These are phyloP conservation scores for Millerozyma miso DNA, from an alignment of 805 yeast genomes.

Conservation along the genomic window DNA sequence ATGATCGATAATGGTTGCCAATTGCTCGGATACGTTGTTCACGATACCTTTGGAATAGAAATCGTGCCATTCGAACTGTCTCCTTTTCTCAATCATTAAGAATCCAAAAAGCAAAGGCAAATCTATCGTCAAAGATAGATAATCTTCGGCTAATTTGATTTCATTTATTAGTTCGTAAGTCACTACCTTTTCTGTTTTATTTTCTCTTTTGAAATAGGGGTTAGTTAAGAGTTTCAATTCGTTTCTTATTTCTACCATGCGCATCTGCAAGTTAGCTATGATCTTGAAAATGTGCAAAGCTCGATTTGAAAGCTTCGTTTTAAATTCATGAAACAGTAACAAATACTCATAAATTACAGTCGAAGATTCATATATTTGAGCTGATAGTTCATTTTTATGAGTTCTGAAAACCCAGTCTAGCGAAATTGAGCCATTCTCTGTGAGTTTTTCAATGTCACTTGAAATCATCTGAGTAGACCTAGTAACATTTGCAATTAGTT, in stretches of 20 bases:
- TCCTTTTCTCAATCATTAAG: conserved; percentile 56
- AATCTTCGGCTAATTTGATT: conserved; percentile 32
- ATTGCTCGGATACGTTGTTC: conserved; percentile 49
- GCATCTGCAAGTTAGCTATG: conserved; percentile 36
- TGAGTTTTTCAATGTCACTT: conserved; percentile 11
- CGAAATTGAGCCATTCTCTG: conserved; percentile 4
- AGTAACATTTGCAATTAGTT: conserved; percentile 7
- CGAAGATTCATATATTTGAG: conserved; percentile 30
- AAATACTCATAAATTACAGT: conserved; percentile 31
- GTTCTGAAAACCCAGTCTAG: conserved; percentile 20
- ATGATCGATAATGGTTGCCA: conserved; percentile 51
- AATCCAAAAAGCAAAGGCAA: conserved; percentile 70
- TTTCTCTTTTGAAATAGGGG: conserved; percentile 7
- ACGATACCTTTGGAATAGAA: conserved; percentile 37
- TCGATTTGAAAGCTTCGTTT: conserved; percentile 16
- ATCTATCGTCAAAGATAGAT: conserved; percentile 49
- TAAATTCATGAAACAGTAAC: conserved; percentile 28
- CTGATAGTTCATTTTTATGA: conserved; percentile 13
- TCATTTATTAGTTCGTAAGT: conserved; percentile 18
- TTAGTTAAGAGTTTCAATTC: conserved; percentile 23
- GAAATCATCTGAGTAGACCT: conserved; percentile 4
- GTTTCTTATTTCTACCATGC: conserved; percentile 29
- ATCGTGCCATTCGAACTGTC: conserved; percentile 57
- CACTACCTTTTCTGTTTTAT: conserved; percentile 2
- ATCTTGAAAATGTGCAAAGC: conserved; percentile 23